A percentile compares a stretch with the other conserved stretches of the same genome.
Conservation (phyloP, 306 rosid species). For the Fragaria iinumae region DNA sequence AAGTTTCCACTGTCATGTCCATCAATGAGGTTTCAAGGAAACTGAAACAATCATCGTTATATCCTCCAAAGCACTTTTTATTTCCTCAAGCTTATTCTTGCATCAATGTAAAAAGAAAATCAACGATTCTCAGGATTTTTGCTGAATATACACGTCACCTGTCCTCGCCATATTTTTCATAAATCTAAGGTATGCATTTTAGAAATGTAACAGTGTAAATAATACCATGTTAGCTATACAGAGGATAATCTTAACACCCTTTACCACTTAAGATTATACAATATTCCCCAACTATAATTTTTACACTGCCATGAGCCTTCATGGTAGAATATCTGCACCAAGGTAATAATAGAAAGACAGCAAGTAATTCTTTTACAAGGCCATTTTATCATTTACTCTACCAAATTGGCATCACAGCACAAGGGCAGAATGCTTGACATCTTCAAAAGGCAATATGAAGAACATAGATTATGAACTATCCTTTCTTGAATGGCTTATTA, state of each 20-base stretch:
- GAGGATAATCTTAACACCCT: neutral
- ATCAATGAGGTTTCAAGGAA: neutral
- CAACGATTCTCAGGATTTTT: neutral
- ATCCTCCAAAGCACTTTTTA: neutral
- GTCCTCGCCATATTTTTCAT: neutral
- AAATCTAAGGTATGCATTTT: neutral
- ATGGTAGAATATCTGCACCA: neutral
- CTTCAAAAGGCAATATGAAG: neutral
- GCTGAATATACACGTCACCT: neutral
- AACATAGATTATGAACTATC: neutral
- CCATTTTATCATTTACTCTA: neutral
- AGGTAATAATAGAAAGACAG: neutral
- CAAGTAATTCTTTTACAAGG: neutral
- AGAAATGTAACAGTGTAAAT: neutral
- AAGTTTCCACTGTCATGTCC: neutral
- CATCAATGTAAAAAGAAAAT: neutral
- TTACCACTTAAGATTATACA: neutral
- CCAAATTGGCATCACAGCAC: neutral
- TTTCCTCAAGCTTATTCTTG: neutral
- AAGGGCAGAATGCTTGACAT: neutral
- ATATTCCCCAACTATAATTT: neutral
- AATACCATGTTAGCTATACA: slow-evolving; percentile 1
- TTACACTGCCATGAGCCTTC: neutral
- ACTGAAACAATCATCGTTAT: neutral
- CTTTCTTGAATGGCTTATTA: neutral